Evolutionary conservation across 768 basidiomycete species (phyloP).

Genomic region (Boletus bicolor): DNA sequence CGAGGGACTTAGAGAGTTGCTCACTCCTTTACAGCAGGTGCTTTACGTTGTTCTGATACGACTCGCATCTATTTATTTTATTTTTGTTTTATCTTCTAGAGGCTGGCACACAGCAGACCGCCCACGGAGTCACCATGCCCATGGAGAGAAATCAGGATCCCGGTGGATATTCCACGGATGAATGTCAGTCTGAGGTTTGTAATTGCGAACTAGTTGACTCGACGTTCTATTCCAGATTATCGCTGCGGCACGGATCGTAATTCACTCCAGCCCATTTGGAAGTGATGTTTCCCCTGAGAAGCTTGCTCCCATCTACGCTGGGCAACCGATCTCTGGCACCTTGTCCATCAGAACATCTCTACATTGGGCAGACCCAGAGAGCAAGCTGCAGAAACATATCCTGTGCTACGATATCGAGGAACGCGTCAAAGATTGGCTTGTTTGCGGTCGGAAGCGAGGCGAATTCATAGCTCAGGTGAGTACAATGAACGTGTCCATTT

Average conservation of each 20-base stretch:
- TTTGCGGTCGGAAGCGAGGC: slow-evolving; percentile 85
- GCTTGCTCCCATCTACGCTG: slow-evolving; percentile 64
- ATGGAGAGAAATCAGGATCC: slow-evolving; percentile 79
- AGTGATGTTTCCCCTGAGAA: slow-evolving; percentile 27
- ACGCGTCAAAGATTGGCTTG: slow-evolving; percentile 79
- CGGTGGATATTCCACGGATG: slow-evolving; percentile 82
- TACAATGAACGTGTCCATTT: neutral
- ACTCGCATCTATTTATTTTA: slow-evolving; percentile 26
- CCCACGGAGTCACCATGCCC: slow-evolving; percentile 33
- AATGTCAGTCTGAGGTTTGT: slow-evolving; percentile 48
- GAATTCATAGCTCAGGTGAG: slow-evolving; percentile 73
- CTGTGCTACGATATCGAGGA: slow-evolving; percentile 84
- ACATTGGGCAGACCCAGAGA: slow-evolving; percentile 63
- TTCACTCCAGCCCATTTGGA: slow-evolving; percentile 45
- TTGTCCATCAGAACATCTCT: slow-evolving; percentile 71
- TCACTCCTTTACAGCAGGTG: slow-evolving; percentile 34
- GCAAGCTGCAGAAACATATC: slow-evolving; percentile 42
- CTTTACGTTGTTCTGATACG: slow-evolving; percentile 5
- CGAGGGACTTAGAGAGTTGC: slow-evolving; percentile 25
- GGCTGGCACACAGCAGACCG: slow-evolving; percentile 40
- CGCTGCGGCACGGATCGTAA: slow-evolving; percentile 52
- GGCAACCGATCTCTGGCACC: slow-evolving; percentile 74
- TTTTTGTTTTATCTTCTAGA: slow-evolving; percentile 29
- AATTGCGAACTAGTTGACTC: neutral
- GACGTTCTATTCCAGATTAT: slow-evolving; percentile 49